Percentiles rank a stretch among this genome's conserved stretches.
Conservation (phyloP, 148 eudicot species). For the Agrostemma githago region DNA sequence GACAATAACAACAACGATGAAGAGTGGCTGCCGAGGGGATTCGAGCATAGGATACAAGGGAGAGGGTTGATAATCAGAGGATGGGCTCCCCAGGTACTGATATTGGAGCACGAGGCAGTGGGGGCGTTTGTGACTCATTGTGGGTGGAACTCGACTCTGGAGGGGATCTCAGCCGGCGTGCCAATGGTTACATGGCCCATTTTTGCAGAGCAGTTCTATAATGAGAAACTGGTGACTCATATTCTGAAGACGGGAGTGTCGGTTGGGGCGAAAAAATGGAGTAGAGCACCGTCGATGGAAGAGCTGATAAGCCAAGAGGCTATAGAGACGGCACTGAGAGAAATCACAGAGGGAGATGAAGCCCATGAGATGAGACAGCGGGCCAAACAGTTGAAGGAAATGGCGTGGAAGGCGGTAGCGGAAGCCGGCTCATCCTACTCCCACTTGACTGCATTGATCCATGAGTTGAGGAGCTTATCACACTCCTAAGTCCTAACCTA, state of each 20-base stretch:
- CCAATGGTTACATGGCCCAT: conserved; percentile 24
- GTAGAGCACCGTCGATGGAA: not conserved
- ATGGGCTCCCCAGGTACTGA: conserved; percentile 23
- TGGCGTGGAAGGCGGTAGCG: conserved; percentile 17
- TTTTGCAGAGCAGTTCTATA: conserved; percentile 22
- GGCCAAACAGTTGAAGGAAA: conserved; percentile 2
- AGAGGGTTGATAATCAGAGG: conserved; percentile 18
- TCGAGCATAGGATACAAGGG: conserved; percentile 12
- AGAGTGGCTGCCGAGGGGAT: conserved; percentile 19
- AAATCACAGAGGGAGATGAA: conserved; percentile 13
- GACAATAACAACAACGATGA: not conserved
- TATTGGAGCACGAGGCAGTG: conserved; percentile 19
- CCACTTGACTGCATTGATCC: not conserved
- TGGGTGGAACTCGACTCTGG: conserved; percentile 25
- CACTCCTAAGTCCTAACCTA: too few relatives aligned
- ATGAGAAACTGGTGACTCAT: conserved; percentile 14
- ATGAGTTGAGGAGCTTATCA: conserved; percentile 6
- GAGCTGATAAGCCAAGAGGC: not conserved
- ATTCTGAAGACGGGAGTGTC: conserved; percentile 14
- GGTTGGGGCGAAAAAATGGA: conserved; percentile 21
- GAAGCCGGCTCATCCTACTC: conserved; percentile 20
- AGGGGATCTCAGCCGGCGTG: conserved; percentile 20
- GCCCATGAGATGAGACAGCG: conserved; percentile 11
- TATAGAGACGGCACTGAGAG: conserved; percentile 9
- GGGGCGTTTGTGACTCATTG: conserved; percentile 26